Conservation (phyloP, 805 yeast genomes). For the Wickerhamiella domercqiae region DNA sequence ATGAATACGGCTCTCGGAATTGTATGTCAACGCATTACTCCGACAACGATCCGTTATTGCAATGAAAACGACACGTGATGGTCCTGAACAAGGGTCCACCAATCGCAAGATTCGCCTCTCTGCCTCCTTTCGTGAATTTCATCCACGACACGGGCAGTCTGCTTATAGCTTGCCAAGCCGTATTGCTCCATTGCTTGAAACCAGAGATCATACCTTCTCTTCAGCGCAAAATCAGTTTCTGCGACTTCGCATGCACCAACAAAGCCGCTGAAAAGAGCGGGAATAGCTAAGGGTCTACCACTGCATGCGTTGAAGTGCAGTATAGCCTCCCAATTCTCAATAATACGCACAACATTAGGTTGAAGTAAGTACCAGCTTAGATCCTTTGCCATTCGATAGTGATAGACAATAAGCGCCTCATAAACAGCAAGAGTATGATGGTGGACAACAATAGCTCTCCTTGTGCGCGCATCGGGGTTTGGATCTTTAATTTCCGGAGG, state of each 20-base stretch:
- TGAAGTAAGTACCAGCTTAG: background rate
- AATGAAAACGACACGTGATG: no score
- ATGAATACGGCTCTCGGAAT: no score
- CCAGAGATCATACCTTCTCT: background rate
- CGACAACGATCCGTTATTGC: no score
- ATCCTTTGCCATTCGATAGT: background rate
- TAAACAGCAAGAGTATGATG: slow-evolving; percentile 1
- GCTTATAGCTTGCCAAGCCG: background rate
- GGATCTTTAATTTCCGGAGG: background rate
- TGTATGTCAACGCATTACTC: no score
- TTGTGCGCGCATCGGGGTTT: background rate
- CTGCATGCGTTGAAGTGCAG: background rate
- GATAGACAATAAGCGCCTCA: background rate
- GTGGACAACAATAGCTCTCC: background rate
- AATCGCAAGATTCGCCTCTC: background rate
- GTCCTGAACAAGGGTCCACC: slow-evolving; percentile 1
- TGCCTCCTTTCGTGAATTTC: background rate
- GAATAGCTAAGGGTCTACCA: slow-evolving; percentile 1
- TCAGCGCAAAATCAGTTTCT: background rate
- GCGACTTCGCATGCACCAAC: background rate
- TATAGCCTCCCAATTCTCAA: background rate
- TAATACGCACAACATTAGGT: slow-evolving; percentile 1
- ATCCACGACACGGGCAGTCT: background rate
- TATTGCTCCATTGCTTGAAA: slow-evolving; percentile 1
- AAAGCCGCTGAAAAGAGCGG: background rate